Conservation (phyloP, 495 filamentous ascomycete genomes). For the Diplogelasinospora grovesii region DNA sequence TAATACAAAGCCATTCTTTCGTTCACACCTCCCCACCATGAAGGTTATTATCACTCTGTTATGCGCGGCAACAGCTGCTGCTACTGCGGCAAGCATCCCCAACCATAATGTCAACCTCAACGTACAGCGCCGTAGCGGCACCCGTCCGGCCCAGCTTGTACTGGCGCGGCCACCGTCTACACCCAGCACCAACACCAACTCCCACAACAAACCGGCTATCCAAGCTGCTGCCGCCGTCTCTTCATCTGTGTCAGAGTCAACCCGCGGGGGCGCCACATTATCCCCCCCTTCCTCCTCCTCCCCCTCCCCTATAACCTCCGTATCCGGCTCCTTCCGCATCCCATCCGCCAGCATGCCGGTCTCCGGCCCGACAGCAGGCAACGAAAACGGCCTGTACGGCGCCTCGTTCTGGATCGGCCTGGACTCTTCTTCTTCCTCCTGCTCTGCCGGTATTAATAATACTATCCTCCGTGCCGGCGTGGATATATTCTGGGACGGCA, state of each 20-base stretch:
- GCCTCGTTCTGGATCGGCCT: conserved; percentile 24
- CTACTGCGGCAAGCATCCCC: background rate
- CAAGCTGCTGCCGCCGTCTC: conserved; percentile 4
- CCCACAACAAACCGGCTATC: too few relatives aligned
- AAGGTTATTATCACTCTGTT: too few relatives aligned
- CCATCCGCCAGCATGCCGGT: conserved; percentile 14
- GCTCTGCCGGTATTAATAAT: too few relatives aligned
- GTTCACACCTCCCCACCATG: too few relatives aligned
- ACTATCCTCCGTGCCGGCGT: conserved; percentile 19
- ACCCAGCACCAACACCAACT: background rate
- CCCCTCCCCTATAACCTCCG: conserved; percentile 7
- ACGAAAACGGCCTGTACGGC: conserved; percentile 14
- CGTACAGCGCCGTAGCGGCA: background rate
- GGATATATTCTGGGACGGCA: conserved; percentile 22
- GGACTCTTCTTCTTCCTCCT: conserved; percentile 6
- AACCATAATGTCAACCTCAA: conserved; percentile 12
- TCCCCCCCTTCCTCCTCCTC: too few relatives aligned
- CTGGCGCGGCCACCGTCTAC: background rate
- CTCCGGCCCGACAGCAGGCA: conserved; percentile 16
- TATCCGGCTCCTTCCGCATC: conserved; percentile 12
- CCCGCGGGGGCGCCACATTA: conserved; percentile 14
- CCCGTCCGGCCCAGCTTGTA: background rate
- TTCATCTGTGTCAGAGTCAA: conserved; percentile 4
- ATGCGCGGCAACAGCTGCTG: too few relatives aligned
- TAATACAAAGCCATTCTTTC: too few relatives aligned